Evolutionary conservation across 2,329 filamentous ascomycete genomes (phyloP).

Genomic region (Magnaporthiopsis poae): DNA sequence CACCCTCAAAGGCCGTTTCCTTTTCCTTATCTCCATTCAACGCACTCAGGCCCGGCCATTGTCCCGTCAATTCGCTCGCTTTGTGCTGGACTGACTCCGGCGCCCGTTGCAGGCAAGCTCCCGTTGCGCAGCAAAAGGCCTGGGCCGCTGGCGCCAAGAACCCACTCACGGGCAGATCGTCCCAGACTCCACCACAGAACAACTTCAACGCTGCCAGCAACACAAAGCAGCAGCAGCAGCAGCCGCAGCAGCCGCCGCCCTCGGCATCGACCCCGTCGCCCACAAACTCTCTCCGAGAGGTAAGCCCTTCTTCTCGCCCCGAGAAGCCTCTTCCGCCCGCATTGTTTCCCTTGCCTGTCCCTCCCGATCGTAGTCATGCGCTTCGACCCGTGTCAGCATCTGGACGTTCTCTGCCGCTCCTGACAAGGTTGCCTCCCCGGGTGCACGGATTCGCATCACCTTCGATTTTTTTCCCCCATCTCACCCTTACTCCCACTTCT

Average conservation of each 20-base stretch:
- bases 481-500: background rate
- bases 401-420: background rate
- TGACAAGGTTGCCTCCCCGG: background rate
- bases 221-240: slow-evolving; percentile 13
- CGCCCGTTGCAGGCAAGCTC: slow-evolving; percentile 20
- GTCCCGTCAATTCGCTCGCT: slow-evolving; percentile 4
- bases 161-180: slow-evolving; percentile 20
- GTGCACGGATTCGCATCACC: background rate
- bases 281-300: slow-evolving; percentile 22
- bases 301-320: slow-evolving; percentile 12
- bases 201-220: slow-evolving; percentile 13
- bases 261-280: slow-evolving; percentile 9
- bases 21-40: slow-evolving; percentile 1
- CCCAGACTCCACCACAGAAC: slow-evolving; percentile 17
- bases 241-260: slow-evolving; percentile 9
- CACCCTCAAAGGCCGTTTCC: slow-evolving; percentile 4
- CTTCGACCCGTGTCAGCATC: slow-evolving; percentile 8
- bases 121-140: slow-evolving; percentile 19
- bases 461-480: background rate
- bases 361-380: slow-evolving; percentile 9
- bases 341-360: background rate
- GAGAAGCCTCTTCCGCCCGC: slow-evolving; percentile 2
- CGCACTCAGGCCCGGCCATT: background rate
- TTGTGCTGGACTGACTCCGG: slow-evolving; percentile 4
- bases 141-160: slow-evolving; percentile 23